Evolutionary conservation across 495 filamentous ascomycete species (phyloP).

Genomic region (Penicillium waksmanii): DNA sequence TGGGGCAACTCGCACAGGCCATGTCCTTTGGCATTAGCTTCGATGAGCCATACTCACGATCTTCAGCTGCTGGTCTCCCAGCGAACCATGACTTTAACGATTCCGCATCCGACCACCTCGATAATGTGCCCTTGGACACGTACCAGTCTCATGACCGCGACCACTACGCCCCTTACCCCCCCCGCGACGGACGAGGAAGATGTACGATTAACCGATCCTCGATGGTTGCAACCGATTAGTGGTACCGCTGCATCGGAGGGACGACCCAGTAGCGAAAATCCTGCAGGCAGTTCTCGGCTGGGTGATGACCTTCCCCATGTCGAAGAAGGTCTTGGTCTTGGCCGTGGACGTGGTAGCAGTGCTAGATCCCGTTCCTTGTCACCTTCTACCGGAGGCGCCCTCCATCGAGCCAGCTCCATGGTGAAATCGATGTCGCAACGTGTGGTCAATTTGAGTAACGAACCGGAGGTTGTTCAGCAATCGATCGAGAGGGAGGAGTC

Average conservation of each 20-base stretch:
- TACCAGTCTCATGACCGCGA: slow-evolving; percentile 39
- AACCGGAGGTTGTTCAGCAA: slow-evolving; percentile 77
- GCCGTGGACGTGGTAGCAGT: slow-evolving; percentile 54
- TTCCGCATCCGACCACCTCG: slow-evolving; percentile 36
- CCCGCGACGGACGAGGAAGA: slow-evolving; percentile 55
- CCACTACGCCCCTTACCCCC: slow-evolving; percentile 46
- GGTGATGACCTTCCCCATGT: slow-evolving; percentile 65
- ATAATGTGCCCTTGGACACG: slow-evolving; percentile 34
- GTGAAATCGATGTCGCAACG: slow-evolving; percentile 97
- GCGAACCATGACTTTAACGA: slow-evolving; percentile 27
- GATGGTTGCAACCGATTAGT: slow-evolving; percentile 67
- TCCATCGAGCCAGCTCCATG: slow-evolving; percentile 83
- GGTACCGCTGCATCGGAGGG: slow-evolving; percentile 53
- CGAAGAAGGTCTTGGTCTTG: slow-evolving; percentile 53
- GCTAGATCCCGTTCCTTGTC: slow-evolving; percentile 69
- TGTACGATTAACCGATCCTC: slow-evolving; percentile 64
- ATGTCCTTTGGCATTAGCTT: slow-evolving; percentile 65
- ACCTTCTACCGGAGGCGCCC: slow-evolving; percentile 64
- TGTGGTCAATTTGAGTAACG: slow-evolving; percentile 95
- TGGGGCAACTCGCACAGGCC: slow-evolving; percentile 59
- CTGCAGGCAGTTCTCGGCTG: slow-evolving; percentile 50
- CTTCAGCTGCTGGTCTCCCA: slow-evolving; percentile 23
- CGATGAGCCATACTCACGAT: slow-evolving; percentile 39
- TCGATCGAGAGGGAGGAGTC: slow-evolving; percentile 69
- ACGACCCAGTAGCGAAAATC: slow-evolving; percentile 65